Base-by-base conservation (phyloP, 768 basidiomycete species). In the Sarcodon aspratus region DNA sequence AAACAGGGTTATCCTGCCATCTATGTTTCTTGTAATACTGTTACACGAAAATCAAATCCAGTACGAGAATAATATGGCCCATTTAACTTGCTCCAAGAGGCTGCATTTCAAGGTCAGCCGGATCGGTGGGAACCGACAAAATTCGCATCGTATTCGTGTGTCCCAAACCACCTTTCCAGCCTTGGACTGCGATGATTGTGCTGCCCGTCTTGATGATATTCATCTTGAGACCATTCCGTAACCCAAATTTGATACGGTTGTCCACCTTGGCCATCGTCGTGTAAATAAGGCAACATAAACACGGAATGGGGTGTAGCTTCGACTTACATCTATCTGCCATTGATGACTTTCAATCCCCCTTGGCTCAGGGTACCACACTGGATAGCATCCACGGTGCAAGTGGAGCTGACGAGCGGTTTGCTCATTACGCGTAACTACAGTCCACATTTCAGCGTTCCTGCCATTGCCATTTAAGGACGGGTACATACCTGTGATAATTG, bases 91-190 rank as follows among this genome's bases (percentile, higher is more conserved):
- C 21, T 27, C 21, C 74, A 18, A 79, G 68, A 33, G 80, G 75
- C 63, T 88, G 82, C 66, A 82, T 56, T 64, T 84, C 80, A 47
- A 93, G 68, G 62, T 93, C 90, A 46, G 83, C 85, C 33, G 66
- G 53, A 58, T 91, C 86, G 18, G 85, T 89, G 13, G 90, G 90
- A 42, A 92, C 90, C 36, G 79, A 79, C 56, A 93, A 66, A 52
- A 93, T 76, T 45, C 90, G 83, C 50, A 93, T 71, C 10, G 89
- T 92, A 73, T 94, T 93, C 55, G 91, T 94, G 69, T 96, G 92
- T 33, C 93, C 94, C 42, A 96, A 78, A 50, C 96, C 96, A 40
- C 93, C 90, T 71, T 93, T 95, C 95, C 95, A 99, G n/a, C 96
- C 96, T 67, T 98, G 96, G 5, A 99, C 86, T 45, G 95, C 95